A percentile compares a stretch with the other conserved stretches of the same genome.
These are phyloP conservation scores for Fraxinus excelsior DNA, from an alignment of 257 asterid genomes.

Conservation along the genomic window DNA sequence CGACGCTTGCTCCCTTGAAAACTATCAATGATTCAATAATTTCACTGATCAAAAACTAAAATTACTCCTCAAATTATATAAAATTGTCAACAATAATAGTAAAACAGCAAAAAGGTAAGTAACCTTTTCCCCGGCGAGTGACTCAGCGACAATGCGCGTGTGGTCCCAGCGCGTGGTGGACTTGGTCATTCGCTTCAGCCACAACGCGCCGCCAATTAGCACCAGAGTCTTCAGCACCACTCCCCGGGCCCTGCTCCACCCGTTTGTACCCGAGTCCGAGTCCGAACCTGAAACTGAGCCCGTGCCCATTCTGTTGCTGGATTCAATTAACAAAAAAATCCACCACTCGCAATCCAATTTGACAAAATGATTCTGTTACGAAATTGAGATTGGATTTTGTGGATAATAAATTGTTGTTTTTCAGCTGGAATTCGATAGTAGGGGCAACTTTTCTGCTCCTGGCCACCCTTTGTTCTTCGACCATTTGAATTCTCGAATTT, in stretches of 20 bases:
- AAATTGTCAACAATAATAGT: not conserved
- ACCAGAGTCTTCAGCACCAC: constrained; percentile 73
- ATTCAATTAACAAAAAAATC: constrained; percentile 27
- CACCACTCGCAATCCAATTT: constrained; percentile 18
- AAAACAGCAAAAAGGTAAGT: not conserved
- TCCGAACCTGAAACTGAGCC: constrained; percentile 66
- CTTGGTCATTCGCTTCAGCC: constrained; percentile 88
- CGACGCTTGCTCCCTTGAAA: constrained; percentile 90
- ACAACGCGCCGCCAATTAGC: constrained; percentile 82
- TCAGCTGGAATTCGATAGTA: not conserved
- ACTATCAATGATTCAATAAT: constrained; percentile 42
- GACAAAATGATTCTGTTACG: not conserved
- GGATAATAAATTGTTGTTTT: constrained; percentile 16
- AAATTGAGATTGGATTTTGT: constrained; percentile 3
- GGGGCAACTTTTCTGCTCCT: not conserved
- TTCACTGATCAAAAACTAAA: constrained; percentile 11
- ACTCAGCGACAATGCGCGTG: constrained; percentile 82
- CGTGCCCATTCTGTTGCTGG: constrained; percentile 54
- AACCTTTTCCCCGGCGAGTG: constrained; percentile 96
- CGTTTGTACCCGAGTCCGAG: constrained; percentile 57
- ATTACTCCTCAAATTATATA: not conserved
- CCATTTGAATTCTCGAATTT: not conserved
- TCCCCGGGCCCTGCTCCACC: constrained; percentile 80
- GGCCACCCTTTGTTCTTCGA: not conserved
- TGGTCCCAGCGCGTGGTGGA: constrained; percentile 99